Evolutionary conservation across 306 rosid genomes (phyloP).

Genomic region (Begonia loranthoides): DNA sequence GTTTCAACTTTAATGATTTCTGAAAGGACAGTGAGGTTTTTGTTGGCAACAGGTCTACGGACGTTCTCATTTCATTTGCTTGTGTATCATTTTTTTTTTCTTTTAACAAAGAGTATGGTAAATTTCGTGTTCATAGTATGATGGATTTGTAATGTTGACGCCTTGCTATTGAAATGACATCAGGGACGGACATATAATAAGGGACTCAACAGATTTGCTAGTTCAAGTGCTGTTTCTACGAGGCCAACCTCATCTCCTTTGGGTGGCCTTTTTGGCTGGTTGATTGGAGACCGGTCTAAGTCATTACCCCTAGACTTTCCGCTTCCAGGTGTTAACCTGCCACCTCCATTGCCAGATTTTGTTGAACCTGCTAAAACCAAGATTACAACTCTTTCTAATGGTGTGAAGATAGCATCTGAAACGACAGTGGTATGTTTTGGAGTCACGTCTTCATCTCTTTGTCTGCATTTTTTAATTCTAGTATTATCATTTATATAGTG

Average conservation of each 20-base stretch:
- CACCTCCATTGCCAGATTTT: conserved; percentile 72
- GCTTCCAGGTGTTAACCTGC: conserved; percentile 48
- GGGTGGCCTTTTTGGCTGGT: conserved; percentile 79
- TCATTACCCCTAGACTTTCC: conserved; percentile 46
- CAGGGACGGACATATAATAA: conserved; percentile 42
- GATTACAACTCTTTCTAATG: conserved; percentile 66
- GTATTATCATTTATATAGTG: no score
- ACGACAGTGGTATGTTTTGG: conserved; percentile 37
- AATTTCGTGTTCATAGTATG: no score
- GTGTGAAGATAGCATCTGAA: conserved; percentile 74
- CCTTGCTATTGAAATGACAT: conserved; percentile 8
- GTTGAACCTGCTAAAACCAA: conserved; percentile 49
- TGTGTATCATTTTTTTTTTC: no score
- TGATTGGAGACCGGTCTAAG: conserved; percentile 39
- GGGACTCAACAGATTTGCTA: conserved; percentile 47
- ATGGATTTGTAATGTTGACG: no score
- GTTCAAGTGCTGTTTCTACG: conserved; percentile 45
- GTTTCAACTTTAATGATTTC: no score
- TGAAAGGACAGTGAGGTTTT: no score
- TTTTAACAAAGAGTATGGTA: no score
- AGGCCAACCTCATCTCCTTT: conserved; percentile 33
- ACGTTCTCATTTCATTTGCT: no score
- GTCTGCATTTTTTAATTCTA: no score
- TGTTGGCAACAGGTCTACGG: no score
- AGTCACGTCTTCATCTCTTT: not conserved